Conservation (phyloP, 345 rosid species). For the Bruguiera sexangula region DNA sequence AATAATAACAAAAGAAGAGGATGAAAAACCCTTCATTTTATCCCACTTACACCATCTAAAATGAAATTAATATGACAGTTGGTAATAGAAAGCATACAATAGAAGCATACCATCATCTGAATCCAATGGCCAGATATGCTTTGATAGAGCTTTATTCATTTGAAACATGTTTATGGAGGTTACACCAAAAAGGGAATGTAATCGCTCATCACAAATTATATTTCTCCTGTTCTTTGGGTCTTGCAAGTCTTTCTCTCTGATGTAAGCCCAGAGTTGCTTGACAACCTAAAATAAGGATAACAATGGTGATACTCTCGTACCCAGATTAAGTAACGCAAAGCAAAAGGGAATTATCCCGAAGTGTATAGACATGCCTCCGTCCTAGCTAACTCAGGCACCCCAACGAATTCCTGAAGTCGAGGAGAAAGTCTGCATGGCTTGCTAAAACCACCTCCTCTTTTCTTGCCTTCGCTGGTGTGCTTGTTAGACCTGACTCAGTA, state of each 20-base stretch:
- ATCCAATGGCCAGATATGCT: slow-evolving; percentile 60
- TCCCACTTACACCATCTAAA: neutral
- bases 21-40: neutral
- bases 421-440: slow-evolving; percentile 45
- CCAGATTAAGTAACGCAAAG: slow-evolving; percentile 4
- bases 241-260: slow-evolving; percentile 56
- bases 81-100: neutral
- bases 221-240: slow-evolving; percentile 52
- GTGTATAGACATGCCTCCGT: slow-evolving; percentile 31
- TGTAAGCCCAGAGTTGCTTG: slow-evolving; percentile 55
- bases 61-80: neutral
- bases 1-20: too few species aligned
- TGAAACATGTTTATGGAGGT: slow-evolving; percentile 62
- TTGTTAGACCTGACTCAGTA: slow-evolving; percentile 31
- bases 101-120: slow-evolving; percentile 34
- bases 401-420: slow-evolving; percentile 37
- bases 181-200: slow-evolving; percentile 44
- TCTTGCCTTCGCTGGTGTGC: slow-evolving; percentile 31
- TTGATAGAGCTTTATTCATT: slow-evolving; percentile 54
- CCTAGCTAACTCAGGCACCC: slow-evolving; percentile 37
- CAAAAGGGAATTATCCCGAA: slow-evolving; percentile 2
- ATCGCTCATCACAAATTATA: slow-evolving; percentile 50
- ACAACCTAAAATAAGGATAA: slow-evolving; percentile 37
- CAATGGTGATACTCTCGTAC: too few species aligned
- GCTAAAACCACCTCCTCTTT: slow-evolving; percentile 49